Conservation (phyloP, 2,329 filamentous ascomycete species). For the Fusarium pilosicola region DNA sequence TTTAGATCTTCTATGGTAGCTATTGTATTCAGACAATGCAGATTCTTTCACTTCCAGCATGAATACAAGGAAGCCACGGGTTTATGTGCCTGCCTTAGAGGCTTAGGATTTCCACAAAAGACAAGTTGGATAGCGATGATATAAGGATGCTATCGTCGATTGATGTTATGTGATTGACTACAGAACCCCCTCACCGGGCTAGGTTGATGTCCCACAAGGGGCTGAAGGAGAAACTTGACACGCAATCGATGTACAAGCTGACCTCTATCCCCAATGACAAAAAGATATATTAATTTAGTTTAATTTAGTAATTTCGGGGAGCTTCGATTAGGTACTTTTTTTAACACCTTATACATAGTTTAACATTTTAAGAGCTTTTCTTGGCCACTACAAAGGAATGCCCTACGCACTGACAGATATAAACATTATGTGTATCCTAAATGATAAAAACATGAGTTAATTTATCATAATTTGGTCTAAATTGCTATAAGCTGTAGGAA, state of each 20-base stretch:
- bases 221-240: background rate
- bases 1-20: background rate
- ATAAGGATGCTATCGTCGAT: background rate
- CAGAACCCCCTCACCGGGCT: background rate
- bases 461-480: no score
- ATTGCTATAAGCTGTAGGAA: no score
- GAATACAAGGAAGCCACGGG: background rate
- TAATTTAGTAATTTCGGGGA: no score
- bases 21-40: constrained; percentile 8
- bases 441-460: no score
- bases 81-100: background rate
- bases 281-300: no score
- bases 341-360: no score
- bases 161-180: background rate
- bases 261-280: no score
- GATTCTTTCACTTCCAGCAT: constrained; percentile 20
- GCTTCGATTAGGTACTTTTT: no score
- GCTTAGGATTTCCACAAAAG: background rate
- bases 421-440: no score
- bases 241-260: background rate
- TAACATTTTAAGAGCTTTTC: no score
- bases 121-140: background rate
- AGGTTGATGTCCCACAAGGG: background rate
- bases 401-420: no score
- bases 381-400: no score